Base-by-base conservation (phyloP, 176 grass and related monocot species). In the Aegilops speltoides region DNA sequence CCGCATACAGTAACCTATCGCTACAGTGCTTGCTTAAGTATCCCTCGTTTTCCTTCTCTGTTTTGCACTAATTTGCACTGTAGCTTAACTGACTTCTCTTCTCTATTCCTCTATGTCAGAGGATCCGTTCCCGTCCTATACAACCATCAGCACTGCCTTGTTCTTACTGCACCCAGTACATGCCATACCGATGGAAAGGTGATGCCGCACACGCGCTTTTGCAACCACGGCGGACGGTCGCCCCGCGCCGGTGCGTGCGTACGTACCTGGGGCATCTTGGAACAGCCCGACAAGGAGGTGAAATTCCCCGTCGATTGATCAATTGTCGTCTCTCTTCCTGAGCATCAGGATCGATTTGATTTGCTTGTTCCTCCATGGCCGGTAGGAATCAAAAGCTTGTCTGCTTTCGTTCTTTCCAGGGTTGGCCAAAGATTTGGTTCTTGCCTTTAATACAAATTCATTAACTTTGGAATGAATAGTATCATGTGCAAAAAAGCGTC, bases 231-330 rank as follows among this genome's bases (percentile, higher is more conserved):
- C 29, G 23, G 23, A 34, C 65, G 36, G 61, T 9, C 8, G 68
- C 68, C 25, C 46, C 57, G 19, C 17, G 29, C 26, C 12, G 37
- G 48, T 52, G 48, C 48, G 37, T 19, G 6, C 60, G 79, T 33
- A n/a, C 75, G 75, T 12, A 24, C 45, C 14, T 36, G 15, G 24
- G 76, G 71, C 88, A 86, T 90, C 88, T 38, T 26, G 54, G 73
- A 90, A 83, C 79, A 78, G 88, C 46, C 61, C 63, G 20, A 12
- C 16, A 45, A 45, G 17, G 11, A 20, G 80, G 34, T 24, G 81
- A 81, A 81, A 77, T 86, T 86, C 70, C 8, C 45, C 37, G 16
- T 37, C 37, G 20, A 22, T 11, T 9, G 74, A 81, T 29, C 20
- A 67, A 32, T 68, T 26, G 6, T 10, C 70, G 25, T 60, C 63